phyloP scores from a whole-genome alignment of 2,329 filamentous ascomycete genomes.

The Ceratocystis huliohia region DNA sequence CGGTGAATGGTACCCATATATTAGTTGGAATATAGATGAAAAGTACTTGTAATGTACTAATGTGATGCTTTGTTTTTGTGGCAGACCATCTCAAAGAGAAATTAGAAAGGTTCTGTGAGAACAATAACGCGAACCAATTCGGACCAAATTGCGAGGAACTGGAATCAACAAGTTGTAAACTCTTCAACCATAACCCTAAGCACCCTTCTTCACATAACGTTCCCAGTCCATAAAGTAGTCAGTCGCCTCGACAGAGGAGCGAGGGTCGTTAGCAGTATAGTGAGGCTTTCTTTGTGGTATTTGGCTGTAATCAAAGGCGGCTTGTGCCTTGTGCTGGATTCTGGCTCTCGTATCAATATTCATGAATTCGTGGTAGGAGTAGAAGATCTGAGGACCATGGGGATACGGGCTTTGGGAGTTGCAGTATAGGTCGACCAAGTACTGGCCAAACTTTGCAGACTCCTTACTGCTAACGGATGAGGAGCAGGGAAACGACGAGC shows the following conservation, averaged over 20 bases:
- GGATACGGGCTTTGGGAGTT: slow-evolving; percentile 4
- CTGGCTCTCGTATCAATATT: neutral
- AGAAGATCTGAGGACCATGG: neutral
- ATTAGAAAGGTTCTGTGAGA: no score
- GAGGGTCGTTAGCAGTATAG: slow-evolving; percentile 1
- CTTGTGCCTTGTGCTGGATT: slow-evolving; percentile 1
- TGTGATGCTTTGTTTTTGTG: no score
- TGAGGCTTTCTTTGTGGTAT: neutral
- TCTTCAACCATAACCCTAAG: neutral
- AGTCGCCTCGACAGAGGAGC: neutral
- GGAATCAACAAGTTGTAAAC: neutral
- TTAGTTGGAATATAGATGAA: no score
- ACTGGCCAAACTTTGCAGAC: neutral
- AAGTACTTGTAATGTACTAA: no score
- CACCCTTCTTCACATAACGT: neutral
- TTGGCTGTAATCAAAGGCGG: slow-evolving; percentile 1
- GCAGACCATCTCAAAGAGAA: no score
- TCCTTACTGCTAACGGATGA: neutral
- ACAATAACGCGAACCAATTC: no score
- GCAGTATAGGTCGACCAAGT: neutral
- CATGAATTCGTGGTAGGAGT: slow-evolving; percentile 1
- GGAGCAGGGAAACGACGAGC: neutral
- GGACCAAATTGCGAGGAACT: neutral
- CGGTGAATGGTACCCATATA: no score
- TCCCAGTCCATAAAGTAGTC: slow-evolving; percentile 8